A percentile compares a stretch with the other conserved stretches of the same genome.
Conservation (phyloP, 768 basidiomycete genomes). For the Jaapia argillacea region DNA sequence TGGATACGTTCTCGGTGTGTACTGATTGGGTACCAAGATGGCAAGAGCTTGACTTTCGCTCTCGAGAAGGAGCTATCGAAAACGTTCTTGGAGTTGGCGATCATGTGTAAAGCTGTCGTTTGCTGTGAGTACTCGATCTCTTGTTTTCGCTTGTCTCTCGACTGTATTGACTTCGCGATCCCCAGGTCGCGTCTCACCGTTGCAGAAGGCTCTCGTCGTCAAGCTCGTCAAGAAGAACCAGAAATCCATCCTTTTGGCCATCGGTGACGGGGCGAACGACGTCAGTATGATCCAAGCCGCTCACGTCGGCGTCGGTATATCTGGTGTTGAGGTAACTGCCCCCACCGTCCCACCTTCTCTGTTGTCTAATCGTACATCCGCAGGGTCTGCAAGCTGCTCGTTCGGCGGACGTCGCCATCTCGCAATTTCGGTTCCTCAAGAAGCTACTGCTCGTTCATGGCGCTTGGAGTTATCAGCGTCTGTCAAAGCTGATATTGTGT, state of each 20-base stretch:
- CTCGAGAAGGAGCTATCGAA: constrained; percentile 89
- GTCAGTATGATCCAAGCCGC: constrained; percentile 99
- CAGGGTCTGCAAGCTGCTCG: constrained; percentile 97
- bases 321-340: constrained; percentile 77
- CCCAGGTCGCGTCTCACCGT: constrained; percentile 93
- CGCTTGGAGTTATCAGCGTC: constrained; percentile 93
- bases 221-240: constrained; percentile 98
- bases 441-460: constrained; percentile 95
- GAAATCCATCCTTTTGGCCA: constrained; percentile 88
- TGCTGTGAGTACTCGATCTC: constrained; percentile 50
- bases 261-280: constrained; percentile 97
- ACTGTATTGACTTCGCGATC: constrained; percentile 2
- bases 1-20: not conserved
- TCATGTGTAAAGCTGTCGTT: constrained; percentile 98
- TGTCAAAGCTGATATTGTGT: constrained; percentile 96
- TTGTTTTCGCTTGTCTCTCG: constrained; percentile 2
- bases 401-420: constrained; percentile 95
- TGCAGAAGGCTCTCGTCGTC: constrained; percentile 96
- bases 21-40: constrained; percentile 47
- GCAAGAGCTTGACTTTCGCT: constrained; percentile 88
- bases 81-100: constrained; percentile 86
- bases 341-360: not conserved
- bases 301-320: constrained; percentile 95
- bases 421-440: constrained; percentile 92
- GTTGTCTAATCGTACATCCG: not conserved